Base-by-base conservation (phyloP, 345 rosid species). In the Brassica carinata region DNA sequence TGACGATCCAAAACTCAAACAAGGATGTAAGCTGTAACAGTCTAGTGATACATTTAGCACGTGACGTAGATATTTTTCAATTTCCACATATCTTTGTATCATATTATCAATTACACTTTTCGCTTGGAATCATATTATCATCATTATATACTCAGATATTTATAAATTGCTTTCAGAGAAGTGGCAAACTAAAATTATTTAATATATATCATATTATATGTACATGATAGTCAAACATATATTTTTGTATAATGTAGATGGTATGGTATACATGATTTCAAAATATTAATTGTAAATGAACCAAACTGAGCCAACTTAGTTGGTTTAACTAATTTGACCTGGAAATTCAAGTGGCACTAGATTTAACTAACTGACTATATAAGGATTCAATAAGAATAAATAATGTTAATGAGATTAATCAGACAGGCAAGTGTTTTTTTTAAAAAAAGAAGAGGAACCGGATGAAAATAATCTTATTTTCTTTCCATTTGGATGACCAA, bases 251-350 rank as follows among this genome's bases (percentile, higher is more conserved):
- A 48, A 5, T 14, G 57, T 48, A 48, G 57, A 14, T 48, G 17
- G 57, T 48, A 53, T 53, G 59, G 59, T 53, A 53, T 53, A 53
- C 15, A 53, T 53, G 23, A 53, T 53, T 51, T 53, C 19, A 53
- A 53, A 53, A 53, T 53, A 15, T 9, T 53, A 64, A 69, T 27
- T 53, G 51, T 53, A 64, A 69, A 8, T 69, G 31, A 63, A 75
- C 71, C 61, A 34, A 69, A 69, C 51, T 51, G 76, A 63, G 51
- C 70, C 17, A 74, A 74, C 26, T 68, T 48, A 57, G 78, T 69
- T 33, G 45, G 75, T 74, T 74, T 26, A 80, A 74, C 83, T 33
- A 74, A 63, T 53, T 79, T 80, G 79, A 80, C 83, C 13, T 51
- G 71, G 64, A 63, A 68, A 26, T 19, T 43, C 27, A 80, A 74